Conservation (phyloP, 768 basidiomycete species). For the Boletus rex-veris region DNA sequence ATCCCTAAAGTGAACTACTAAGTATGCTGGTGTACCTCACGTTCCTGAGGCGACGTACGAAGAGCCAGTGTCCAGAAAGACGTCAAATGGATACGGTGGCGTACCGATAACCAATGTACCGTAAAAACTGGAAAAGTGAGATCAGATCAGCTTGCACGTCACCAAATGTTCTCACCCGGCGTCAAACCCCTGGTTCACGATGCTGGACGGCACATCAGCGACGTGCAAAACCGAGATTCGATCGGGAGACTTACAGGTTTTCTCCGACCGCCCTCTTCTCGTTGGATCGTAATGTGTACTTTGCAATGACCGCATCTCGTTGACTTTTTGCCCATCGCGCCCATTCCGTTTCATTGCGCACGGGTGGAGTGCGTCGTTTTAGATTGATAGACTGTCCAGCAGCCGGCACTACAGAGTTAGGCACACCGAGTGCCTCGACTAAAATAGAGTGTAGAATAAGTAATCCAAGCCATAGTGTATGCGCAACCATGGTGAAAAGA, state of each 20-base stretch:
- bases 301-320: conserved; percentile 39
- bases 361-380: conserved; percentile 9
- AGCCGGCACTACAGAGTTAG: conserved; percentile 6
- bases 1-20: conserved; percentile 36
- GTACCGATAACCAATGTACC: conserved; percentile 42
- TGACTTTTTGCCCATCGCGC: conserved; percentile 44
- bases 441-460: conserved; percentile 11
- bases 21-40: background rate
- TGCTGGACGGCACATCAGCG: conserved; percentile 33
- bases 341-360: conserved; percentile 20
- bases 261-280: conserved; percentile 44
- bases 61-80: conserved; percentile 53
- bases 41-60: conserved; percentile 22
- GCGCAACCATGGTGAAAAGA: conserved; percentile 8
- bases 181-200: conserved; percentile 63
- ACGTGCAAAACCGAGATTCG: background rate
- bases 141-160: background rate
- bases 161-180: conserved; percentile 41
- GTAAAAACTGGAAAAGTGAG: conserved; percentile 24
- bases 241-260: conserved; percentile 38
- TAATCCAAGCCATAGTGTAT: conserved; percentile 1
- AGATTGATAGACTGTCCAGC: conserved; percentile 23
- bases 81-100: conserved; percentile 42
- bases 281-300: conserved; percentile 39
- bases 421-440: conserved; percentile 10